Evolutionary conservation across 2,329 filamentous ascomycete genomes (phyloP), one percentile per base, ranked within the genome.

Genomic region (Penicillium sp.): DNA sequence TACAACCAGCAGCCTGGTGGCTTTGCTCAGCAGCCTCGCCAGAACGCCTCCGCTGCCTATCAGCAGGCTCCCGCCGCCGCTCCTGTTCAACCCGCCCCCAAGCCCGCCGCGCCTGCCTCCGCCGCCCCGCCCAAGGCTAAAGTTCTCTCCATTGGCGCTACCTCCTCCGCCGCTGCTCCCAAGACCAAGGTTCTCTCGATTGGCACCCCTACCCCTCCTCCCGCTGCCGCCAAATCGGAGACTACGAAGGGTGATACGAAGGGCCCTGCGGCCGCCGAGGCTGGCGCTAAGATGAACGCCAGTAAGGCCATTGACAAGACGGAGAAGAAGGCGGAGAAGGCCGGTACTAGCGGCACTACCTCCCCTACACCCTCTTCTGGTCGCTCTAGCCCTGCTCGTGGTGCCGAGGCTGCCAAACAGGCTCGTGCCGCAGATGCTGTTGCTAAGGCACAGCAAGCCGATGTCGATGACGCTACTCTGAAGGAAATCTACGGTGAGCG

Each of bases 401-500:
- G 78, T 15, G 54, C 20, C 14, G 83, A 91, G 53, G 69, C 70
- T 15, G 80, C 80, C 49, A 82, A 79, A 41, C 82, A 82, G 48
- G 80, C 75, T 40, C 87, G 89, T 60, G 89, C 92, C 59, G 86
- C 83, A n/a, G 90, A 95, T 72, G 86, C 89, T 33, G 89, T 99
- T 55, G 84, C 89, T 58, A 89, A 92, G 75, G 89, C 93, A 69
- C 90, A 96, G 72, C 81, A 84, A 3, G 88, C 88, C 22, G 88
- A 90, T 71, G 87, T 90, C 77, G 86, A 97, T 72, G 80, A 97
- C 73, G 80, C 92, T 25, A 93, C 91, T 0, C 79, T 99, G 57
- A 90, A 92, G 74, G 93, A 97, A 73, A 94, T 99, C 58, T 99
- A 81, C 74, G 94, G 94, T 72, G 97, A 97, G 76, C 92, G 69